Percentiles rank a stretch among this genome's conserved stretches.
Conservation (phyloP, 345 rosid genomes). For the Melaleuca alternifolia region DNA sequence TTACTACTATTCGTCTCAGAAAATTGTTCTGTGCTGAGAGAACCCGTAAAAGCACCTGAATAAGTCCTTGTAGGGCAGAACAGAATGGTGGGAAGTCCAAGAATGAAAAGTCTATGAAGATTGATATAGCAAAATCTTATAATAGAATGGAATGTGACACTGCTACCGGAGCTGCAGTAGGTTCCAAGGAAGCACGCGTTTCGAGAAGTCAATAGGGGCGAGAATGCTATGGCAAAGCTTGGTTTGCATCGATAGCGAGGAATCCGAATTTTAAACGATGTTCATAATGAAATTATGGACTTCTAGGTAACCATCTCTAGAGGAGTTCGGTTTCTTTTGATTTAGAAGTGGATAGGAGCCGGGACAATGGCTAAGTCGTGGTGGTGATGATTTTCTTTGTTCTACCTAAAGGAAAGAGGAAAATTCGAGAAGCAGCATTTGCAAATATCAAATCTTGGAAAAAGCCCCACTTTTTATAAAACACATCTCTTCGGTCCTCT, state of each 20-base stretch:
- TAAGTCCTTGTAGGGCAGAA: background rate
- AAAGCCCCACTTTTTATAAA: background rate
- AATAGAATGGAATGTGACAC: background rate
- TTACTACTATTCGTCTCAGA: background rate
- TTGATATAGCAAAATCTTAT: background rate
- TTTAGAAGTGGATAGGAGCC: background rate
- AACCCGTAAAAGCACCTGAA: background rate
- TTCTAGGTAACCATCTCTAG: background rate
- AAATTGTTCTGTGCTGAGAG: background rate
- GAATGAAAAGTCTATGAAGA: background rate
- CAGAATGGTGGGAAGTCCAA: background rate
- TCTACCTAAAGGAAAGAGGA: background rate
- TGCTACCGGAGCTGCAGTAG: background rate
- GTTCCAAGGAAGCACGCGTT: background rate
- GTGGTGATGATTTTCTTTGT: background rate
- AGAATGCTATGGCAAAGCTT: background rate
- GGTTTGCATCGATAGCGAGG: background rate
- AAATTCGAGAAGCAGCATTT: background rate
- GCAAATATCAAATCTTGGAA: background rate
- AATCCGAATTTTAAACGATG: background rate
- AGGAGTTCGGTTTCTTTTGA: background rate
- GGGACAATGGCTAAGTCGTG: background rate
- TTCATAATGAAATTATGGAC: background rate
- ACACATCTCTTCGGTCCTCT: background rate
- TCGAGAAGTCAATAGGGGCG: background rate